Evolutionary conservation across 768 basidiomycete species (phyloP).

Genomic region (Lyophyllum semitale): DNA sequence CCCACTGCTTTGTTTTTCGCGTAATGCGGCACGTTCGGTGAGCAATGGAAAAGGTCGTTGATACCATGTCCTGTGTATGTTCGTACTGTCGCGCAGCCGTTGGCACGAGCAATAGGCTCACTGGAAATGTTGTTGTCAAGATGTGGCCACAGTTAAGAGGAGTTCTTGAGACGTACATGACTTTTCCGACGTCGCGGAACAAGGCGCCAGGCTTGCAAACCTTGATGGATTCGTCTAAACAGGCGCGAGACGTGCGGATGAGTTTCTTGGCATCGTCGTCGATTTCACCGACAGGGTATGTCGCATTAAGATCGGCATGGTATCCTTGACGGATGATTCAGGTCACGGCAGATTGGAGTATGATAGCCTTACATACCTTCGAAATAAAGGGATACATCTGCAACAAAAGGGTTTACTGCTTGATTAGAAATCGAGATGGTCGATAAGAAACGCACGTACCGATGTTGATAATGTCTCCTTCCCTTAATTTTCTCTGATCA

Average conservation of each 20-base stretch:
- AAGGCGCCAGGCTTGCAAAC: slow-evolving; percentile 92
- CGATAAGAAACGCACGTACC: slow-evolving; percentile 44
- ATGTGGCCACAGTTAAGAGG: neutral
- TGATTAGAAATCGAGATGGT: slow-evolving; percentile 12
- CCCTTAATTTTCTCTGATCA: slow-evolving; percentile 76
- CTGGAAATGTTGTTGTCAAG: slow-evolving; percentile 38
- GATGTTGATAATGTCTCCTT: slow-evolving; percentile 97
- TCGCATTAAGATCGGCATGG: slow-evolving; percentile 92
- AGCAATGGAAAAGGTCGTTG: slow-evolving; percentile 80
- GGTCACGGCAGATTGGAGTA: neutral
- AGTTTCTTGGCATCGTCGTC: slow-evolving; percentile 84
- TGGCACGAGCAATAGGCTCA: slow-evolving; percentile 82
- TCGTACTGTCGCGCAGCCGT: slow-evolving; percentile 88
- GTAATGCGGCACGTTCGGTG: slow-evolving; percentile 93
- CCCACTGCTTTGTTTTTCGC: slow-evolving; percentile 93
- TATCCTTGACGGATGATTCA: slow-evolving; percentile 51
- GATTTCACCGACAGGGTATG: slow-evolving; percentile 86
- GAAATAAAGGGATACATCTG: slow-evolving; percentile 81
- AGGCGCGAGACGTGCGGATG: slow-evolving; percentile 79
- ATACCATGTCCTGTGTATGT: slow-evolving; percentile 92
- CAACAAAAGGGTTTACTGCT: neutral
- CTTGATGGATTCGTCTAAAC: slow-evolving; percentile 87
- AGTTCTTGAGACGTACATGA: slow-evolving; percentile 59
- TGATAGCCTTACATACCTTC: slow-evolving; percentile 49
- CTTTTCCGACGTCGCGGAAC: slow-evolving; percentile 86